Evolutionary conservation across 2,329 filamentous ascomycete genomes (phyloP).

Genomic region (Plenodomus lindquistii): DNA sequence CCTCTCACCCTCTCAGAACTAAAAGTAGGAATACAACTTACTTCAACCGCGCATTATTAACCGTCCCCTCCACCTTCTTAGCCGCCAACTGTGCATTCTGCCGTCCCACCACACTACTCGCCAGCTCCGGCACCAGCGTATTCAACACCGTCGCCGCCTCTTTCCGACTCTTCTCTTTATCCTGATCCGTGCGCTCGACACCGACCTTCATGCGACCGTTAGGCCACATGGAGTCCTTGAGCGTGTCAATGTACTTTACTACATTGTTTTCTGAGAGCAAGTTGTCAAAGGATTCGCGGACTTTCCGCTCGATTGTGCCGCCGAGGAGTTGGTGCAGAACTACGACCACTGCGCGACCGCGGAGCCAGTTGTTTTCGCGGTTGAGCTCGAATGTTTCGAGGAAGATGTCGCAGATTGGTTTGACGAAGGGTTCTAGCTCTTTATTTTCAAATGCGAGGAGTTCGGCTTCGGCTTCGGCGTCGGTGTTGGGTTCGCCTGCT

Average conservation of each 20-base stretch:
- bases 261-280: conserved; percentile 79
- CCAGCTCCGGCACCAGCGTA: conserved; percentile 87
- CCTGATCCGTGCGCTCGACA: conserved; percentile 64
- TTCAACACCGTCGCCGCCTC: conserved; percentile 89
- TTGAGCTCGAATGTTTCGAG: conserved; percentile 94
- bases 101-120: conserved; percentile 88
- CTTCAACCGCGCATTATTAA: conserved; percentile 92
- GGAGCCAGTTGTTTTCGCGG: conserved; percentile 94
- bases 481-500: conserved; percentile 53
- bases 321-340: conserved; percentile 94
- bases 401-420: conserved; percentile 97
- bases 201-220: conserved; percentile 59
- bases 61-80: conserved; percentile 81
- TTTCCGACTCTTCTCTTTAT: conserved; percentile 78
- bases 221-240: conserved; percentile 84
- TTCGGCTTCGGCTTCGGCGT: conserved; percentile 86
- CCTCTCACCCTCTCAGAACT: background rate
- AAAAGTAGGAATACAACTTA: conserved; percentile 61
- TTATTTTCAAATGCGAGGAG: conserved; percentile 82
- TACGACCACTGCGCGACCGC: conserved; percentile 91
- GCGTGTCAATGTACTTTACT: conserved; percentile 71
- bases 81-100: conserved; percentile 90
- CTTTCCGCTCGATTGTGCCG: conserved; percentile 93
- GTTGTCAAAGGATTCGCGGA: conserved; percentile 78
- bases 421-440: conserved; percentile 92